Evolutionary conservation across 179 eudicot species (phyloP), one percentile per base, ranked within the genome.

Genomic region (Monotropa hypopitys): DNA sequence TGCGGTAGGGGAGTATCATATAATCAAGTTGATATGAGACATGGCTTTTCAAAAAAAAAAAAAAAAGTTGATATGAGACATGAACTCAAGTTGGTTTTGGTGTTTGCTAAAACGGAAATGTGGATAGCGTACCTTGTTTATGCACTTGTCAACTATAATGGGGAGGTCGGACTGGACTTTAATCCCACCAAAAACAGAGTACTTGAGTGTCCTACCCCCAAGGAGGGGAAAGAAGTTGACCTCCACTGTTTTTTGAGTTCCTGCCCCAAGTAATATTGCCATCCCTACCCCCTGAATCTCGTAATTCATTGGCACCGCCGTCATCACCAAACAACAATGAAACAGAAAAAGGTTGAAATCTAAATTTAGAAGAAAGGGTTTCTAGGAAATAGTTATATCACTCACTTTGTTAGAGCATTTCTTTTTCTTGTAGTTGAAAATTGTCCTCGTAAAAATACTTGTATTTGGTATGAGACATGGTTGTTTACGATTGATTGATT

Each of bases 151-250:
- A 54, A 87, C 75, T 65, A 87, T 63, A 47, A 57, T 0, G 2
- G 89, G 87, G 8, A 84, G 84, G 38, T 87, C 87, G 1, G 87
- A 72, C n/a, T 83, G 86, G 16, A 75, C n/a, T 74, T 79, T 83
- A 3, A 84, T 78, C 33, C 87, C 87, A 49, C 89, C 89, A 77
- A 80, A 82, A 46, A 83, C 15, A 13, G 86, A 83, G 2, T 84
- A 82, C 67, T 72, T 84, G 15, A 87, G 21, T 15, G 82, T 80
- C 35, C 84, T 65, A 26, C 86, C 86, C 51, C 42, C 45, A 10
- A 87, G 12, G 3, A 87, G 78, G 47, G 84, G 63, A 12, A 80
- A 20, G 26, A 75, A 54, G 49, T 81, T 53, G 70, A 87, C 54
- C 21, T 77, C 83, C 40, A 61, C 61, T 10, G 65, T 83, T 10